Base-by-base conservation (phyloP, 2,329 filamentous ascomycete genomes). In the Trichoderma sp. region DNA sequence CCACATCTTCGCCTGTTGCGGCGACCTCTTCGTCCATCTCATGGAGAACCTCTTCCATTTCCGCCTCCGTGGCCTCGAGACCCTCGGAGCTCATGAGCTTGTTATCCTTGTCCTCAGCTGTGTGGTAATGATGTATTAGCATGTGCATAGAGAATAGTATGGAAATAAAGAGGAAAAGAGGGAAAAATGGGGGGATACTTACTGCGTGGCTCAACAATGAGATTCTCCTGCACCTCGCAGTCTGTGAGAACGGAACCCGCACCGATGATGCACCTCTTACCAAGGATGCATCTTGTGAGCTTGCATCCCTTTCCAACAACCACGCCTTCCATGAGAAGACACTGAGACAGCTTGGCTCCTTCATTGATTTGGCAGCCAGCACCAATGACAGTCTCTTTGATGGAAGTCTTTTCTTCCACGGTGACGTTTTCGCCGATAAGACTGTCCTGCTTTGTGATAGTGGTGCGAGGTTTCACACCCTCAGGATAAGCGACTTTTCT, bases 371-470 rank as follows among this genome's bases (percentile, higher is more conserved):
- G 91, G 78, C 93, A 97, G 74, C 93, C 93, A 5, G 92, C 89
- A 3, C 96, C 96, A 52, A 99, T 88, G 35, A 97, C 93, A 47
- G 86, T 91, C 79, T 97, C 93, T 79, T 97, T 97, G 81, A 99
- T 92, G n/a, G 94, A 91, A 29, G 89, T 91, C 78, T 95, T 95
- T 75, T 95, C 92, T 76, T 95, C 92, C 0, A 98, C 89, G 1
- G 90, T 93, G 52, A 96, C 93, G 76, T 97, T 97, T 69, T 95
- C 92, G 1, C 89, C 95, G 47, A 98, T 88, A 2, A 98, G 85
- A 72, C 89, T 92, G 81, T 97, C 95, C 58, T 88, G 86, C 74
- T 91, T 88, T 24, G 92, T 94, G 68, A 98, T 92, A 4, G 93
- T 96, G 58, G 92, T 94, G 65, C 91, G 89, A 40, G 88, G 85